Percentiles rank a stretch among this genome's conserved stretches.
phyloP scores from a whole-genome alignment of 768 basidiomycete genomes.

The Chalciporus pseudorubinellus region DNA sequence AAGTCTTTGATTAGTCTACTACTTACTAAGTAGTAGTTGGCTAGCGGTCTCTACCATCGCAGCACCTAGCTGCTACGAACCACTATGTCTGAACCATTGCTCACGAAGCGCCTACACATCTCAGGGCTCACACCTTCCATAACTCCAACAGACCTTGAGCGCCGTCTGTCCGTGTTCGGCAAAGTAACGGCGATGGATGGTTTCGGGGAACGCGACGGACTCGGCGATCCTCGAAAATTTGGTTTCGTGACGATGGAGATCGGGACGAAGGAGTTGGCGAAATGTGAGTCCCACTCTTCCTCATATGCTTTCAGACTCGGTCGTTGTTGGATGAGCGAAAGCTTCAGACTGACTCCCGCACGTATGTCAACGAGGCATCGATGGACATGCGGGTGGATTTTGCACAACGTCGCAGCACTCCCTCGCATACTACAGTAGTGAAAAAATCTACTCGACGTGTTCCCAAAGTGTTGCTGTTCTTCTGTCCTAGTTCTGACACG shows the following conservation, averaged over 20 bases:
- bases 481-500: neutral
- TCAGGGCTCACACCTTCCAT: constrained; percentile 74
- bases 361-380: no score
- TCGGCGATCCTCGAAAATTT: constrained; percentile 69
- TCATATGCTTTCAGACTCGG: neutral
- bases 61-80: constrained; percentile 1
- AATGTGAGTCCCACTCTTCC: constrained; percentile 48
- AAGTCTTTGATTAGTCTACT: no score
- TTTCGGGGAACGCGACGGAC: constrained; percentile 58
- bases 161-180: constrained; percentile 64
- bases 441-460: no score
- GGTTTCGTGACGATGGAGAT: constrained; percentile 73
- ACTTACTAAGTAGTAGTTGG: no score
- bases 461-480: no score
- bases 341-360: no score
- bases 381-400: no score
- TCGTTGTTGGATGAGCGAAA: neutral
- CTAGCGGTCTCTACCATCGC: no score
- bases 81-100: constrained; percentile 19
- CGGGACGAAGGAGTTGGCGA: constrained; percentile 53
- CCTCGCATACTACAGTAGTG: no score
- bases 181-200: constrained; percentile 68
- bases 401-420: no score
- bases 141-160: constrained; percentile 51
- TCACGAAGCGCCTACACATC: constrained; percentile 65